Percentiles rank a stretch among this genome's conserved stretches.
phyloP scores from a whole-genome alignment of 345 rosid genomes.

The Bretschneidera sinensis region DNA sequence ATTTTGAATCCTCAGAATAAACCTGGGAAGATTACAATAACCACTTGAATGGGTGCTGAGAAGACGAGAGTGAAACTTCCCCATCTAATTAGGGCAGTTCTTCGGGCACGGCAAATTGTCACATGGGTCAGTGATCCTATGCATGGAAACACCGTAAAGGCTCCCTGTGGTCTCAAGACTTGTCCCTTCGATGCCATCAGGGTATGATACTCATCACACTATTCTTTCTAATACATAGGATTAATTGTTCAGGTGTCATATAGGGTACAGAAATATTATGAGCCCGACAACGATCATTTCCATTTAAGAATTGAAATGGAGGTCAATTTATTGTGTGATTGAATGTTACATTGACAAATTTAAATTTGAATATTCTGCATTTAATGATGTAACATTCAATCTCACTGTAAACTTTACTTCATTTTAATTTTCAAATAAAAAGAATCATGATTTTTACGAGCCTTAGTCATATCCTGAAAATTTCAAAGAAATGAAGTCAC shows the following conservation, averaged over 20 bases:
- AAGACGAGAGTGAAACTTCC: constrained; percentile 97
- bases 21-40: constrained; percentile 80
- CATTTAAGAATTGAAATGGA: no score
- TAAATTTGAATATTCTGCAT: no score
- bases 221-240: background rate
- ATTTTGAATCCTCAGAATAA: constrained; percentile 84
- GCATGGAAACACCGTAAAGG: constrained; percentile 97
- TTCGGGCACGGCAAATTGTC: constrained; percentile 75
- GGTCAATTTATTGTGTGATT: no score
- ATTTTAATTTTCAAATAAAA: no score
- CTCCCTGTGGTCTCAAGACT: constrained; percentile 94
- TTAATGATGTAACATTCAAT: no score
- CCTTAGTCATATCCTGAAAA: background rate
- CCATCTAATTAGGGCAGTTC: constrained; percentile 74
- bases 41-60: constrained; percentile 92
- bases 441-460: no score
- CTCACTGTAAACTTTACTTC: no score
- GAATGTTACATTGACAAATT: no score
- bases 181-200: constrained; percentile 87
- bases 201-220: constrained; percentile 31
- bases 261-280: background rate
- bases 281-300: no score
- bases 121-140: constrained; percentile 97
- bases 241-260: background rate
- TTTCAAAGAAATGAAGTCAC: background rate